Evolutionary conservation across 2,329 filamentous ascomycete genomes (phyloP), one percentile per base, ranked within the genome.

Genomic region (Scedosporium boydii): DNA sequence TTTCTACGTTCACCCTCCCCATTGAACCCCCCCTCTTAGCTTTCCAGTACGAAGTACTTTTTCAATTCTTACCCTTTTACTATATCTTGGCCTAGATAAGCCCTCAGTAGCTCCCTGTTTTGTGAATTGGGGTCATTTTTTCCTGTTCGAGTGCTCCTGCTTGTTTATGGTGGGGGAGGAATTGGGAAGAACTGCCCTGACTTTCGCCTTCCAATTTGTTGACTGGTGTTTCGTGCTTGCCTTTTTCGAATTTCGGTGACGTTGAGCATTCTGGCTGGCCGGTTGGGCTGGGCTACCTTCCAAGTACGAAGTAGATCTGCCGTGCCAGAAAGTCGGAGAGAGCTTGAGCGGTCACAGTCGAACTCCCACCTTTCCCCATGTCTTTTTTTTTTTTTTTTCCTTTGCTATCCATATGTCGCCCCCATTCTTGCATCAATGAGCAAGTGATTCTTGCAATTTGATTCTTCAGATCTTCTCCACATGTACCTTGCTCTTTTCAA

Each of bases 261-360:
- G 60, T 62, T 38, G 48, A 57, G 60, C 60, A 10, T 23, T 62
- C 53, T 62, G 60, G 60, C 34, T 62, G 60, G 60, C 29, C 9
- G 21, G n/a, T 12, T 53, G 18, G 21, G 18, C 23, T 55, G 34
- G 34, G 10, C 34, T 38, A 2, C 34, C 34, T 38, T 38, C 34
- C 10, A 38, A 38, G 34, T 38, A 38, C 10, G 34, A 38, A 12
- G 34, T 38, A 27, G 23, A 55, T 55, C 51, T 27, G 51, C 58
- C 41, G 14, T 27, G 21, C 59, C 59, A 60, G 12, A 38, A 38
- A 38, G 27, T 9, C 14, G 26, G 41, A 34, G 58, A 34, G n/a
- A 10, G 42, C 29, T 16, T 18, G 27, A 41, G 10, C 42, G 26
- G 10, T 44, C 58, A 26, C 21, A 23, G 34, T 44, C 58, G 21